Evolutionary conservation across 148 eudicot genomes (phyloP).

Genomic region (Vaccinium darrowii): DNA sequence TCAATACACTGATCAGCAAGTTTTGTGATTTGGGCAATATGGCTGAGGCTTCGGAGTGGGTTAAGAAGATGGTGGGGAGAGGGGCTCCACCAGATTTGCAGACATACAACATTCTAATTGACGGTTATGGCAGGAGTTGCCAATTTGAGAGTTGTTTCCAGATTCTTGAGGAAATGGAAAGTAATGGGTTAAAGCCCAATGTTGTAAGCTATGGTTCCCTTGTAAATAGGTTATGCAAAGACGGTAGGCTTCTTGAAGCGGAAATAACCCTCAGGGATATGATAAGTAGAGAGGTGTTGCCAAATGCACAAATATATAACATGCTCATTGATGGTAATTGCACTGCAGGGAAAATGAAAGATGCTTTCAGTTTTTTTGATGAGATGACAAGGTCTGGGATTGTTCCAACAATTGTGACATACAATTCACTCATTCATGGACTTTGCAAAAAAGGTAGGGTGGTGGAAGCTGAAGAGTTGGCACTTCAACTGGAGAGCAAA

Average conservation of each 20-base stretch:
- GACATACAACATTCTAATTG: conserved; percentile 70
- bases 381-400: conserved; percentile 55
- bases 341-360: conserved; percentile 45
- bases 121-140: conserved; percentile 57
- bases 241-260: conserved; percentile 72
- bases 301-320: conserved; percentile 66
- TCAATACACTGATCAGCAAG: conserved; percentile 53
- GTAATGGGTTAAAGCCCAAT: conserved; percentile 50
- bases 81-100: conserved; percentile 49
- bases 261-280: conserved; percentile 63
- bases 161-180: conserved; percentile 68
- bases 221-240: conserved; percentile 65
- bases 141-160: conserved; percentile 66
- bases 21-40: conserved; percentile 53
- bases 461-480: conserved; percentile 66
- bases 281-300: conserved; percentile 53
- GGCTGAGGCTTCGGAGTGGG: conserved; percentile 59
- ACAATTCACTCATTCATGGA: conserved; percentile 70
- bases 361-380: conserved; percentile 51
- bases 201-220: conserved; percentile 77
- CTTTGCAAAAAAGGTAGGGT: conserved; percentile 63
- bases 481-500: conserved; percentile 34
- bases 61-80: conserved; percentile 59
- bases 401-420: conserved; percentile 66
- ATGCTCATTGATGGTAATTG: conserved; percentile 75